A percentile compares a stretch with the other conserved stretches of the same genome.
Evolutionary conservation across 805 yeast species (phyloP).

Genomic region (Starmerella ratchasimensis): DNA sequence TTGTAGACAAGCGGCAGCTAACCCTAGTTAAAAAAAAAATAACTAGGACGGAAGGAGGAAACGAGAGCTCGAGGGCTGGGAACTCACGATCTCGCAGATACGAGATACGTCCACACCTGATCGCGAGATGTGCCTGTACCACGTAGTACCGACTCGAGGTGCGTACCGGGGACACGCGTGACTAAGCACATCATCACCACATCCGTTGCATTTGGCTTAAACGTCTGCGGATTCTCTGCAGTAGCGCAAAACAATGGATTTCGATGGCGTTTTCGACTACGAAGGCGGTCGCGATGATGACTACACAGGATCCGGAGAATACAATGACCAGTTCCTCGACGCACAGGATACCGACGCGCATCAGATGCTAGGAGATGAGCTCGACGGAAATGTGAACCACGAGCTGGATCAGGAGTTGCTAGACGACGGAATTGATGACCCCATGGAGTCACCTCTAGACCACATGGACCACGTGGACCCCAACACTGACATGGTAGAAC

Average conservation of each 20-base stretch:
- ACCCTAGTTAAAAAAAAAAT: no score
- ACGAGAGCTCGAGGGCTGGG: no score
- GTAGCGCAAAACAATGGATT: conserved; percentile 9
- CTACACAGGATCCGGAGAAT: background rate
- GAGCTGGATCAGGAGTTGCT: background rate
- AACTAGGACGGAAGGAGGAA: no score
- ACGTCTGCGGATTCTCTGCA: background rate
- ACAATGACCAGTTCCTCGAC: background rate
- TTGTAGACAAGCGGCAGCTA: no score
- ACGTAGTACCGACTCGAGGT: no score
- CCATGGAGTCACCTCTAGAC: conserved; percentile 2
- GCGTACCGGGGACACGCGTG: no score
- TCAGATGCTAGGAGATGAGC: background rate
- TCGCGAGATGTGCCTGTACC: no score
- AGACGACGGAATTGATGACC: background rate
- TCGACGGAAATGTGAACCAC: background rate
- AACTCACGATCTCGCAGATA: no score
- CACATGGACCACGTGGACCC: background rate
- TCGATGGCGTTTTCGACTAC: conserved; percentile 11
- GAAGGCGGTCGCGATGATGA: conserved; percentile 1
- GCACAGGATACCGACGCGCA: background rate
- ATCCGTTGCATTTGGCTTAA: background rate
- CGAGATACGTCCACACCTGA: no score
- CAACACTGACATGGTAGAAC: no score
- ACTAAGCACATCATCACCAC: no score